Percentiles rank a stretch among this genome's conserved stretches.
phyloP scores from a whole-genome alignment of 1,139 yeast species.

The Geotrichum aggregatum region DNA sequence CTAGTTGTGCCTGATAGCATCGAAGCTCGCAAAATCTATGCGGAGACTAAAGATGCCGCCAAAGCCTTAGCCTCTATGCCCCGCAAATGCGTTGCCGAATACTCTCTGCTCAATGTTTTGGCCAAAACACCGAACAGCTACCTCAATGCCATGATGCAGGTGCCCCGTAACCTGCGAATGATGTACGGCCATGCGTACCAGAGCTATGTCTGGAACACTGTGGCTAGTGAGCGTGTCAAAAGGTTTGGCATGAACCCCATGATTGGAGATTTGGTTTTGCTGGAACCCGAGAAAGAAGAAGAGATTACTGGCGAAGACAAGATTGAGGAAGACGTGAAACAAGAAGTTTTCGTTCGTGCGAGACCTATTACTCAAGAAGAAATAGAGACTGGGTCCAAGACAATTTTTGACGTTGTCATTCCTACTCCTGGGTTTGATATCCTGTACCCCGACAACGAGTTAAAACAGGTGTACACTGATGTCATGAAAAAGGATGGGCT shows the following conservation, averaged over 20 bases:
- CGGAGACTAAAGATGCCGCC: slow-evolving; percentile 61
- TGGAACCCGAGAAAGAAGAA: slow-evolving; percentile 26
- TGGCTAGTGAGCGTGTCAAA: slow-evolving; percentile 72
- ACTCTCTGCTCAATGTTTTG: slow-evolving; percentile 60
- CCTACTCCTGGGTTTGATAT: slow-evolving; percentile 96
- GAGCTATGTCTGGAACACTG: slow-evolving; percentile 89
- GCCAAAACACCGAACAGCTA: slow-evolving; percentile 48
- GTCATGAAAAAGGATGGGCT: slow-evolving; percentile 77
- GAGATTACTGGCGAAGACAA: slow-evolving; percentile 42
- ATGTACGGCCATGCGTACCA: slow-evolving; percentile 98
- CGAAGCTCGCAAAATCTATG: slow-evolving; percentile 81
- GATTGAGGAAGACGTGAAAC: slow-evolving; percentile 61
- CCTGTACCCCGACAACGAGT: slow-evolving; percentile 67
- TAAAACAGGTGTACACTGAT: slow-evolving; percentile 61
- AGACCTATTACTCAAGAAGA: slow-evolving; percentile 72
- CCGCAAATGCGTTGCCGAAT: slow-evolving; percentile 79
- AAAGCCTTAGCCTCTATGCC: slow-evolving; percentile 76
- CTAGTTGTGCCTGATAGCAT: slow-evolving; percentile 75
- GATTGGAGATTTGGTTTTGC: slow-evolving; percentile 77
- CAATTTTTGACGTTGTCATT: slow-evolving; percentile 78
- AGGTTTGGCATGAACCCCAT: slow-evolving; percentile 65
- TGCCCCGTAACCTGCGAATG: slow-evolving; percentile 85
- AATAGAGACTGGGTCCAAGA: slow-evolving; percentile 52
- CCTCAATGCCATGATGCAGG: slow-evolving; percentile 78
- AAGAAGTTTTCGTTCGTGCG: slow-evolving; percentile 55